phyloP scores from a whole-genome alignment of 768 basidiomycete species.

The Lactarius hengduanensis region DNA sequence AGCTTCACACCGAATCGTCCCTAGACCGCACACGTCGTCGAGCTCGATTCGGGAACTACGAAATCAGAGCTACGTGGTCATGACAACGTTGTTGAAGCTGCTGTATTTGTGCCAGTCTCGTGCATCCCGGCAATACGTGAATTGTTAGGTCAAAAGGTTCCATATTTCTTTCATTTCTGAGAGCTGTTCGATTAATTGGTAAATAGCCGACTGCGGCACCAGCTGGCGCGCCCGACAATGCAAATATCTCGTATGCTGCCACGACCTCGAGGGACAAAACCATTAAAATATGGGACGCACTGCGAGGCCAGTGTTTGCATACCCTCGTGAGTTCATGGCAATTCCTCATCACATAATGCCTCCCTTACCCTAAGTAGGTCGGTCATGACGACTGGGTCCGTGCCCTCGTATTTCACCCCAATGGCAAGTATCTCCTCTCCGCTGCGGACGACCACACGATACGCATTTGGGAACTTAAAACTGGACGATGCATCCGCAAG shows the following conservation, averaged over 20 bases:
- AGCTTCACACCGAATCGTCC: background rate
- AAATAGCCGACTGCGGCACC: slow-evolving; percentile 32
- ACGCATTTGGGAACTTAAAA: slow-evolving; percentile 55
- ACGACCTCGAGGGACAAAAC: slow-evolving; percentile 56
- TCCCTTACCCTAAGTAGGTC: slow-evolving; percentile 27
- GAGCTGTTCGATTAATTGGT: background rate
- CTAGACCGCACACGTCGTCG: slow-evolving; percentile 55
- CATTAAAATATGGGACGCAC: slow-evolving; percentile 54
- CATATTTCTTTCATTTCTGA: background rate
- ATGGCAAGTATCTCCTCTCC: slow-evolving; percentile 54
- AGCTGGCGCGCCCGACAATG: slow-evolving; percentile 35
- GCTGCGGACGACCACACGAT: slow-evolving; percentile 60
- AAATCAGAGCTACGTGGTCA: slow-evolving; percentile 55
- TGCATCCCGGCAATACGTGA: slow-evolving; percentile 48
- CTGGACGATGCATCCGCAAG: slow-evolving; percentile 45
- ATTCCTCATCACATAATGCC: background rate
- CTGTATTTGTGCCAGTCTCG: slow-evolving; percentile 48
- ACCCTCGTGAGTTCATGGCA: slow-evolving; percentile 40
- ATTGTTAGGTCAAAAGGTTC: slow-evolving; percentile 47
- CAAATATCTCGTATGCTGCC: slow-evolving; percentile 45
- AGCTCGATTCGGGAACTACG: slow-evolving; percentile 46
- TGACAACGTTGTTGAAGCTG: slow-evolving; percentile 53
- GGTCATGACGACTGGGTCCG: slow-evolving; percentile 60
- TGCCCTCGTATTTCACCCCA: slow-evolving; percentile 56
- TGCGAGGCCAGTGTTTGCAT: slow-evolving; percentile 48